A percentile compares a stretch with the other conserved stretches of the same genome.
Conservation (phyloP, 805 yeast genomes). For the Nakazawaea sp. region DNA sequence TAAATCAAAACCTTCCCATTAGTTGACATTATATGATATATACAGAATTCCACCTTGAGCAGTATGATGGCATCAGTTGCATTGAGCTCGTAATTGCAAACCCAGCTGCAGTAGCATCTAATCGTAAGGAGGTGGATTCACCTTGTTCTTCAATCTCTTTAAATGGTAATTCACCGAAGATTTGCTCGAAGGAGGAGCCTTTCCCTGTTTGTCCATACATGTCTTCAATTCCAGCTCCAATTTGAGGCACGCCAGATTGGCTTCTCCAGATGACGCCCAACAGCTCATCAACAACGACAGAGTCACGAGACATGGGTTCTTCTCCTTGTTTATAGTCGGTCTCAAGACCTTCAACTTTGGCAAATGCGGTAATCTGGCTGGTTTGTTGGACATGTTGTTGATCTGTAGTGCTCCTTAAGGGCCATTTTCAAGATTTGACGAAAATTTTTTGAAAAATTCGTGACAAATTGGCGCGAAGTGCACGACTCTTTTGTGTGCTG, state of each 20-base stretch:
- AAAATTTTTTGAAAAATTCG: too few relatives aligned
- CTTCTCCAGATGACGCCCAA: constrained; percentile 95
- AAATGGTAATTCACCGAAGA: constrained; percentile 52
- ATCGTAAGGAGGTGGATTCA: constrained; percentile 28
- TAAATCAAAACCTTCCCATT: too few relatives aligned
- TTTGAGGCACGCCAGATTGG: constrained; percentile 55
- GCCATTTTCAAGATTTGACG: not conserved
- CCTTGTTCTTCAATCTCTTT: constrained; percentile 46
- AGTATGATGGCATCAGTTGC: too few relatives aligned
- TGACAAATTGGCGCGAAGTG: too few relatives aligned
- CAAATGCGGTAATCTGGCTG: constrained; percentile 60
- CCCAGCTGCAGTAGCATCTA: too few relatives aligned
- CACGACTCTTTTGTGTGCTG: too few relatives aligned
- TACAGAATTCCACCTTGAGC: too few relatives aligned
- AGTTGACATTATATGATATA: too few relatives aligned
- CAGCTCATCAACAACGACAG: constrained; percentile 86
- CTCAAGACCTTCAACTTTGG: constrained; percentile 68
- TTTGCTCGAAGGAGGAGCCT: constrained; percentile 26
- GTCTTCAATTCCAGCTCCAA: constrained; percentile 64
- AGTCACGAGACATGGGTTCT: constrained; percentile 69
- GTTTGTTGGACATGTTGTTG: constrained; percentile 13
- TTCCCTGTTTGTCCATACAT: constrained; percentile 55
- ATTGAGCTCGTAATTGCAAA: too few relatives aligned
- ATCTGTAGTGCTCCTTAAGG: not conserved
- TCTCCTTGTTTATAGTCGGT: constrained; percentile 47